These are phyloP conservation scores for Penicillium sp. DNA, from an alignment of 2,329 filamentous ascomycete genomes.

Conservation along the genomic window DNA sequence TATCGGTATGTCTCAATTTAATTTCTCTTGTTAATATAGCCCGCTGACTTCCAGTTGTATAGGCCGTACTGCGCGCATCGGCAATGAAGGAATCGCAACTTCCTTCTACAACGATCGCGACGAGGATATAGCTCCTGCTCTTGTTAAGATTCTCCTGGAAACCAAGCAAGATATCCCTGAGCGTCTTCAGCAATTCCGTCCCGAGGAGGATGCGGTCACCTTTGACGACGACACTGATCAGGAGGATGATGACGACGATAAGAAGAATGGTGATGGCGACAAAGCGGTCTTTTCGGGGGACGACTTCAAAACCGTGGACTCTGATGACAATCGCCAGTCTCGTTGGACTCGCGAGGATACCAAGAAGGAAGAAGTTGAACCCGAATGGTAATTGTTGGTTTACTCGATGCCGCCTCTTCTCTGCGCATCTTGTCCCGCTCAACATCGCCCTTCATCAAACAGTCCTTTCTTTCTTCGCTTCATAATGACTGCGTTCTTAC, in stretches of 20 bases:
- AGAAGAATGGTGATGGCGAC: slow-evolving; percentile 7
- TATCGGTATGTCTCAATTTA: slow-evolving; percentile 64
- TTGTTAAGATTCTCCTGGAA: slow-evolving; percentile 82
- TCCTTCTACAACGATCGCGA: slow-evolving; percentile 86
- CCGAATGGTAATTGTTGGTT: too few relatives aligned
- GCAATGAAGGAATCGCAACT: slow-evolving; percentile 78
- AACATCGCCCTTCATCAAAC: too few relatives aligned
- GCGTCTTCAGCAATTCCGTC: slow-evolving; percentile 67
- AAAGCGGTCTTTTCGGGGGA: background rate
- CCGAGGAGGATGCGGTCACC: slow-evolving; percentile 39
- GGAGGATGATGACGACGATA: slow-evolving; percentile 28
- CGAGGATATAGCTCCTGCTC: slow-evolving; percentile 67
- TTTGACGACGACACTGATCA: slow-evolving; percentile 58
- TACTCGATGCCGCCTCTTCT: too few relatives aligned
- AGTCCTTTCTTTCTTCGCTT: too few relatives aligned
- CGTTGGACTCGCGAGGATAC: too few relatives aligned
- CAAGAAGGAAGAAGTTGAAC: background rate
- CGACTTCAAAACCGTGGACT: too few relatives aligned
- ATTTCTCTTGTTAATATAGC: background rate
- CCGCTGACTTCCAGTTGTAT: background rate
- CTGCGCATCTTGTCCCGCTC: too few relatives aligned
- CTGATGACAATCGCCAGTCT: too few relatives aligned
- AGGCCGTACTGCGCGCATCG: slow-evolving; percentile 93
- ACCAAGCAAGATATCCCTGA: slow-evolving; percentile 76
- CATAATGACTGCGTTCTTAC: too few relatives aligned